Evolutionary conservation across 2,329 filamentous ascomycete genomes (phyloP), one percentile per base, ranked within the genome.

Genomic region (Hirsutella minnesotensis): DNA sequence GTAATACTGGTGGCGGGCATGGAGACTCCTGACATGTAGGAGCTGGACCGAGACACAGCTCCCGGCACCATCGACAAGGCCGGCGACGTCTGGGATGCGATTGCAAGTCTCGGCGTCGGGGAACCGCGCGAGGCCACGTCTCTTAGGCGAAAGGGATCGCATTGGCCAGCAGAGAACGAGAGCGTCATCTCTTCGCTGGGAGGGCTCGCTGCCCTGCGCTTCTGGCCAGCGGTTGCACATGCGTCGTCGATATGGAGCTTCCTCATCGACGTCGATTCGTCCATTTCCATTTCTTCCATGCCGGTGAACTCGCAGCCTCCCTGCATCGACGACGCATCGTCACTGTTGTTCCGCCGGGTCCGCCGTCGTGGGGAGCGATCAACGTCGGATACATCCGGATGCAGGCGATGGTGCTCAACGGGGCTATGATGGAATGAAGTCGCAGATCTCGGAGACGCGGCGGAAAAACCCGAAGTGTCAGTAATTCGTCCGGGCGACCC

Each of bases 121-220:
- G 73, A 77, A 5, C 67, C 66, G n/a, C 73, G 67, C 3, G 67
- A 65, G 9, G 59, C 57, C 7, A 64, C 56, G 8, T 75, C 72
- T 12, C 71, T 67, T 41, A 72, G 69, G 44, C 72, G 67, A 35
- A 68, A 51, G 44, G 66, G 51, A 30, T 74, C 72, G 38, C 60
- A 62, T 22, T 66, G 63, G 24, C 61, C 58, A 3, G 60, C 46
- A 24, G 66, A 55, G 15, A 53, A 59, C 44, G 63, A 61, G n/a
- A 65, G 50, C 16, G 62, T 52, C 7, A 64, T 55, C 22, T 75
- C 72, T 10, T 72, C 71, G 3, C 63, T 60, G 0, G 67, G 69
- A 1, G 74, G 73, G 21, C 73, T 77, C 0, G 72, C 73, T 2
- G 74, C 74, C 33, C 74, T 65, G 38, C 75, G 67, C 58, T 79